Evolutionary conservation across 1,284 basidiomycete species (phyloP), one percentile per base, ranked within the genome.

Genomic region (Austroboletus niveus): DNA sequence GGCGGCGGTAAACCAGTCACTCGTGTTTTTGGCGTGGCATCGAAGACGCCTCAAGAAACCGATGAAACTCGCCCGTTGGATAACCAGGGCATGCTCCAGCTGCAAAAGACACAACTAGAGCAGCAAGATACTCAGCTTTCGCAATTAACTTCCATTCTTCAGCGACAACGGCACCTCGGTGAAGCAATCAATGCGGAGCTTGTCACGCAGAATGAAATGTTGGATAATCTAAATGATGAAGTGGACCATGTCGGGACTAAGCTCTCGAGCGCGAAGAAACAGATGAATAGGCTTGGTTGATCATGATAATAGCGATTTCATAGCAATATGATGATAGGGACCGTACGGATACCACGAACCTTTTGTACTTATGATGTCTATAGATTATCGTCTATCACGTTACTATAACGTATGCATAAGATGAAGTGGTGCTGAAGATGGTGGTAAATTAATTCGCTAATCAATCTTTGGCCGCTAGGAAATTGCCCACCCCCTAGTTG

Each of bases 141-240:
- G 11, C 81, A 87, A 57, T 75, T 99, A 36, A 85, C 89, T 0
- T 80, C 89, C 0, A 85, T 97, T 53, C 74, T 99, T n/a, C 81
- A 84, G 56, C 79, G 92, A 39, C 95, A 98, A 72, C 80, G 85
- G 59, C 84, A 89, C 49, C 80, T 98, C 43, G 96, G 95, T 10
- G 77, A 91, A 57, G 92, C 94, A 15, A 98, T 99, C 57, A 79
- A 82, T 52, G 77, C 80, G 49, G 96, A 99, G 73, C 83, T 99
- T 53, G 75, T 74, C 7, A 74, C 85, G 60, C 96, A 98, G 72
- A 94, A 85, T 59, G 92, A 95, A 64, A 70, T 97, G 70, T 72
- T 98, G 59, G 90, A 95, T 63, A 82, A 84, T 61, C 72, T 98
- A 48, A 78, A 85, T 20, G 70, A 77, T 39, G 85, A 94, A 48